A percentile compares a stretch with the other conserved stretches of the same genome.
Evolutionary conservation across 2,329 filamentous ascomycete species (phyloP).

Genomic region (Talaromyces sp.): DNA sequence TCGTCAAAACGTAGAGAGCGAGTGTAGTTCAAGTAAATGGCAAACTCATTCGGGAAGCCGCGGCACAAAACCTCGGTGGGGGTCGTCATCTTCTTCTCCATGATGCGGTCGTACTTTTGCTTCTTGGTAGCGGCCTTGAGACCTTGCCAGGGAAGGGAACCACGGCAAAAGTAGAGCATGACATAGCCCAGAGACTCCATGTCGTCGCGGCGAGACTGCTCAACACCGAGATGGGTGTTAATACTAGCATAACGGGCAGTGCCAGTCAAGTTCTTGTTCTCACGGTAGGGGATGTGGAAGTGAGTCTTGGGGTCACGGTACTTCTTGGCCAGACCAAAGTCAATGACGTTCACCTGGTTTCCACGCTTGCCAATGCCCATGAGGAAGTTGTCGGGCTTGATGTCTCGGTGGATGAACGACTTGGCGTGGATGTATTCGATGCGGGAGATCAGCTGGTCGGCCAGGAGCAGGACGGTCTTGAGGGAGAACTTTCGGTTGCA

Average conservation of each 20-base stretch:
- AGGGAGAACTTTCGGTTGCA: slow-evolving; percentile 99
- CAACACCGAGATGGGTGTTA: slow-evolving; percentile 97
- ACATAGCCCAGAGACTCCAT: slow-evolving; percentile 99
- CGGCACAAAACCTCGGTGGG: slow-evolving; percentile 95
- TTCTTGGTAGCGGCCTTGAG: slow-evolving; percentile 98
- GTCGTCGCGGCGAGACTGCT: slow-evolving; percentile 98
- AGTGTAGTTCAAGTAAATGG: slow-evolving; percentile 99
- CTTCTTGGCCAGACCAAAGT: slow-evolving; percentile 99
- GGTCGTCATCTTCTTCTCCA: slow-evolving; percentile 99
- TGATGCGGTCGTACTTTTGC: slow-evolving; percentile 99
- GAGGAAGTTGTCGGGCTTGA: slow-evolving; percentile 99
- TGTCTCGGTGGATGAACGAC: slow-evolving; percentile 98
- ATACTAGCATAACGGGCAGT: slow-evolving; percentile 98
- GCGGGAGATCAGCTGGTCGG: slow-evolving; percentile 96
- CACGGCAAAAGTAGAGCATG: slow-evolving; percentile 99
- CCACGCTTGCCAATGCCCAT: slow-evolving; percentile 99
- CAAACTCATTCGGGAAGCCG: slow-evolving; percentile 98
- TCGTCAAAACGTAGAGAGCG: slow-evolving; percentile 98
- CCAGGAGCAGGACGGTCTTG: slow-evolving; percentile 94
- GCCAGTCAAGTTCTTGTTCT: slow-evolving; percentile 99
- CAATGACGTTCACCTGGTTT: slow-evolving; percentile 99
- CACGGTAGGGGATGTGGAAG: slow-evolving; percentile 98
- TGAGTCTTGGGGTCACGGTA: slow-evolving; percentile 99
- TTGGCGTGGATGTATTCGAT: slow-evolving; percentile 99
- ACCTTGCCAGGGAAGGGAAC: slow-evolving; percentile 97